Percentiles rank a stretch among this genome's conserved stretches.
Evolutionary conservation across 2,329 filamentous ascomycete genomes (phyloP).

Genomic region (Mollisia scopiformis): DNA sequence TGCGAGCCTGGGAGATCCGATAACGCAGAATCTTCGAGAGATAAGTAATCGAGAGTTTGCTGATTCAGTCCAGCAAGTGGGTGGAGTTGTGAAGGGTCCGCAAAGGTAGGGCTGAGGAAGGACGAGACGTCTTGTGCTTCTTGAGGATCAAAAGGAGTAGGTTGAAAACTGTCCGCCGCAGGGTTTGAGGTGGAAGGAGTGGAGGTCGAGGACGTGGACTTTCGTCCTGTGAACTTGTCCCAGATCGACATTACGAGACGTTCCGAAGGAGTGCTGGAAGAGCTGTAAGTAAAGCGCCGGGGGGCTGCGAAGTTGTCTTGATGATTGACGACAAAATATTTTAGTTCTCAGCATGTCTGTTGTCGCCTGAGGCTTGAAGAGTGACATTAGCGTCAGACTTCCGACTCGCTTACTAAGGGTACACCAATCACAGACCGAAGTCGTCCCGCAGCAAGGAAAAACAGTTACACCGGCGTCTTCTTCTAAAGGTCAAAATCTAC

Average conservation of each 20-base stretch:
- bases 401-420: no score
- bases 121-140: slow-evolving; percentile 80
- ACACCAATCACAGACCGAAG: no score
- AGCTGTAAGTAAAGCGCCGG: neutral
- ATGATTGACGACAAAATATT: slow-evolving; percentile 12
- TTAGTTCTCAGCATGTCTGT: no score
- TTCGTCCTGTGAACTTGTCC: slow-evolving; percentile 42
- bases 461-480: no score
- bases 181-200: slow-evolving; percentile 23
- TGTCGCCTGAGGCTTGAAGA: no score
- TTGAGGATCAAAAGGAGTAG: slow-evolving; percentile 69
- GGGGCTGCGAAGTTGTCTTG: neutral
- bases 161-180: slow-evolving; percentile 47
- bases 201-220: slow-evolving; percentile 36
- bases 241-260: slow-evolving; percentile 40
- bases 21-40: slow-evolving; percentile 87
- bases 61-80: slow-evolving; percentile 92
- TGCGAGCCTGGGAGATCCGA: slow-evolving; percentile 84
- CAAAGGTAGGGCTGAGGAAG: slow-evolving; percentile 79
- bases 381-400: no score
- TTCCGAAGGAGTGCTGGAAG: neutral
- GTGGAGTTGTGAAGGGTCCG: slow-evolving; percentile 88
- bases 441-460: no score
- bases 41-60: slow-evolving; percentile 92
- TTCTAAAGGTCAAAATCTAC: no score